Conservation (phyloP, 495 filamentous ascomycete species). For the Cetradonia linearis region DNA sequence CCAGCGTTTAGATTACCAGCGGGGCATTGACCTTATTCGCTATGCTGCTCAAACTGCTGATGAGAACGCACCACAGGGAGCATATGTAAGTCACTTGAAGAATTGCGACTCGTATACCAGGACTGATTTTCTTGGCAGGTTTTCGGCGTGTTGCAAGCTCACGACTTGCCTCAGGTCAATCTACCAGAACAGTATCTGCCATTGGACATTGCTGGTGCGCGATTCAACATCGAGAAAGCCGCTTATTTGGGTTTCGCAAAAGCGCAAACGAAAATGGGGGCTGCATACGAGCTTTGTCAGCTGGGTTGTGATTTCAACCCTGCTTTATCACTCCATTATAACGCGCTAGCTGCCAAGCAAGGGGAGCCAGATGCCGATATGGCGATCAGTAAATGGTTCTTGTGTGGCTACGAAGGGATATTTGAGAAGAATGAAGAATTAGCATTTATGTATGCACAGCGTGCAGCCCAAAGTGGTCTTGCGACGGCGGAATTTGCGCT, state of each 20-base stretch:
- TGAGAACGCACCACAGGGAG: constrained; percentile 94
- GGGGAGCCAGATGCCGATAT: constrained; percentile 86
- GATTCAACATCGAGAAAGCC: constrained; percentile 89
- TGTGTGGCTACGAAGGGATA: constrained; percentile 82
- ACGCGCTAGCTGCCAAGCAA: constrained; percentile 83
- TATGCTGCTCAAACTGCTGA: constrained; percentile 79
- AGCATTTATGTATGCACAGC: constrained; percentile 80
- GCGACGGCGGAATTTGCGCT: constrained; percentile 92
- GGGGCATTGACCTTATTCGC: constrained; percentile 70
- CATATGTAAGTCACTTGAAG: constrained; percentile 50
- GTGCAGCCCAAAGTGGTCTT: constrained; percentile 69
- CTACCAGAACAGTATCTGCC: constrained; percentile 67
- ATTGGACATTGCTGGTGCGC: constrained; percentile 61
- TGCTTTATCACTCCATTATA: constrained; percentile 85
- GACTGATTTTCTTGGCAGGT: constrained; percentile 39
- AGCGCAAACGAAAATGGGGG: constrained; percentile 94
- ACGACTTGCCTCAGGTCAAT: constrained; percentile 78
- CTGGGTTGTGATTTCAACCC: constrained; percentile 94
- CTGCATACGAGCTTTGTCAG: constrained; percentile 87
- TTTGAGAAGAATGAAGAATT: constrained; percentile 94
- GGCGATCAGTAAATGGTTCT: constrained; percentile 97
- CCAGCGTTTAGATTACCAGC: constrained; percentile 66
- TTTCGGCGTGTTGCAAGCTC: constrained; percentile 87
- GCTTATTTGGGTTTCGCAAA: constrained; percentile 95
- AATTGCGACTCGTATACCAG: constrained; percentile 14